Percentiles rank a stretch among this genome's conserved stretches.
Conservation (phyloP, 176 grass and related monocot genomes). For the Avena eriantha region DNA sequence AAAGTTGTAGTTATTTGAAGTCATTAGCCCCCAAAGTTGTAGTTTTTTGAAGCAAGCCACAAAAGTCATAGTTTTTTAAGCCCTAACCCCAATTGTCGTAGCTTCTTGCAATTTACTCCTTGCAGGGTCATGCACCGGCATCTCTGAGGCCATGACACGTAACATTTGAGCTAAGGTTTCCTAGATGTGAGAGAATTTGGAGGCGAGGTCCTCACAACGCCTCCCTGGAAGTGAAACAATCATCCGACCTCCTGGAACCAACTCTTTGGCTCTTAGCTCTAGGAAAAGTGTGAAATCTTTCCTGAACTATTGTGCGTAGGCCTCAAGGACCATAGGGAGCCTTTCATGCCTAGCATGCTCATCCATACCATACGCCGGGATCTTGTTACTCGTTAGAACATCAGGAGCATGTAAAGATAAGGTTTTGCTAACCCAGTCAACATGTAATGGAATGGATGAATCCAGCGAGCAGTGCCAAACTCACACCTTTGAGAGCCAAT, state of each 20-base stretch:
- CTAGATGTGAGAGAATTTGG: neutral
- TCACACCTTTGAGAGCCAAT: neutral
- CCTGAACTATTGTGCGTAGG: neutral
- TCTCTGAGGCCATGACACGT: neutral
- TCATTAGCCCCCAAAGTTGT: no score
- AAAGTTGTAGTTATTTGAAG: no score
- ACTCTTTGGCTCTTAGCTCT: conserved; percentile 9
- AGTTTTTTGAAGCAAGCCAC: no score
- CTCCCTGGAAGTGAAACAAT: neutral
- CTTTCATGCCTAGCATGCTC: neutral
- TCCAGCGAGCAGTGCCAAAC: neutral
- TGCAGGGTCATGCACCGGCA: neutral
- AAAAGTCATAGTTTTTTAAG: no score
- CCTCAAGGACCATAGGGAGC: neutral
- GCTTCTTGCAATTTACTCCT: no score
- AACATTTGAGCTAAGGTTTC: neutral
- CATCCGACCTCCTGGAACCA: neutral
- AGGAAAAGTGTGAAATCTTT: conserved; percentile 26
- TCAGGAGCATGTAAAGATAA: neutral
- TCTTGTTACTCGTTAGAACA: neutral
- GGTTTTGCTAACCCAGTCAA: neutral
- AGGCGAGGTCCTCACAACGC: neutral
- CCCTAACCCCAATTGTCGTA: no score
- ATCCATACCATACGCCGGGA: neutral
- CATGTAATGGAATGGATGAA: neutral